Conservation (phyloP, 805 yeast genomes). For the Scheffersomyces coipomensis region DNA sequence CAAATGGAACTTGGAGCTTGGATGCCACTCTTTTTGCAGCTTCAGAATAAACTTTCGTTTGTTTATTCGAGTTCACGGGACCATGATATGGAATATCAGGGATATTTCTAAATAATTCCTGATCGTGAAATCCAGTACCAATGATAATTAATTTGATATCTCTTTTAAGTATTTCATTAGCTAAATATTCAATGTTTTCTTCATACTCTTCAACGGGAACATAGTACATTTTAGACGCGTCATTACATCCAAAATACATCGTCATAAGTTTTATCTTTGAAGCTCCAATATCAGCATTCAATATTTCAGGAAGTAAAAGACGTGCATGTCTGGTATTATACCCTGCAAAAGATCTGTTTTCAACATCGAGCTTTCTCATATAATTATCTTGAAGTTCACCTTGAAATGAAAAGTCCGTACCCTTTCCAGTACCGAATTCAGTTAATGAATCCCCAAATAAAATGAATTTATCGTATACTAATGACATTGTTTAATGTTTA, state of each 20-base stretch:
- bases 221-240: slow-evolving; percentile 25
- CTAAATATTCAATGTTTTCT: slow-evolving; percentile 47
- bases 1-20: slow-evolving; percentile 49
- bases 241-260: slow-evolving; percentile 83
- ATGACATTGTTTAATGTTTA: no score
- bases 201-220: slow-evolving; percentile 52
- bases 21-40: slow-evolving; percentile 47
- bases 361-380: slow-evolving; percentile 60
- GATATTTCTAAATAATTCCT: slow-evolving; percentile 16
- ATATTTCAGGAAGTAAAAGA: slow-evolving; percentile 35
- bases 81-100: slow-evolving; percentile 11
- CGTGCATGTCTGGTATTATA: slow-evolving; percentile 66
- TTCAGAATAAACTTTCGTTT: no score
- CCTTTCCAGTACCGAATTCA: slow-evolving; percentile 47
- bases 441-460: slow-evolving; percentile 75
- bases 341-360: slow-evolving; percentile 76
- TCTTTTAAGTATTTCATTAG: slow-evolving; percentile 34
- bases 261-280: slow-evolving; percentile 44
- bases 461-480: slow-evolving; percentile 42
- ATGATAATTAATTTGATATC: slow-evolving; percentile 56
- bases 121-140: slow-evolving; percentile 61
- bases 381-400: slow-evolving; percentile 50
- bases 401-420: slow-evolving; percentile 43
- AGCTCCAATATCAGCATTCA: slow-evolving; percentile 29
- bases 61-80: no score